A percentile compares a stretch with the other conserved stretches of the same genome.
Evolutionary conservation across 495 filamentous ascomycete species (phyloP).

Genomic region (Aspergillus incahuasiensis): DNA sequence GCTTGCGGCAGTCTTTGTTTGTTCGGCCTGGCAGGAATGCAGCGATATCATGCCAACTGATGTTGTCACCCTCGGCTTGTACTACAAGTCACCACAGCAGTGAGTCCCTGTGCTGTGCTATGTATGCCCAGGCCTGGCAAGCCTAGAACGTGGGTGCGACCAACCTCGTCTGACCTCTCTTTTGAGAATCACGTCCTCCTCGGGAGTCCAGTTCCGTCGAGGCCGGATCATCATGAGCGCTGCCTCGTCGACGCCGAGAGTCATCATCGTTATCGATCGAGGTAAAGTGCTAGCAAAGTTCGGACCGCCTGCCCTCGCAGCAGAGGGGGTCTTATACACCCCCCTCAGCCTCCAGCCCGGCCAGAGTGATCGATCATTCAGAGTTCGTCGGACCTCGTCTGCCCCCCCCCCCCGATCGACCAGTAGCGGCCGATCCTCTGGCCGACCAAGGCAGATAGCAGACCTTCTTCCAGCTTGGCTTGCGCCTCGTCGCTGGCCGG

Average conservation of each 20-base stretch:
- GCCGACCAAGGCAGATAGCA: background rate
- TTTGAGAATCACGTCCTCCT: background rate
- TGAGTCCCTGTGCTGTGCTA: background rate
- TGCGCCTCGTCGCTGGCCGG: background rate
- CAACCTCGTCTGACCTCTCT: background rate
- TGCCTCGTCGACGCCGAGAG: background rate
- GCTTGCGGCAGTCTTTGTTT: conserved; percentile 6
- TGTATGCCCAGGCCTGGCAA: too few species aligned
- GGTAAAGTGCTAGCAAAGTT: too few species aligned
- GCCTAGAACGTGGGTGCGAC: background rate
- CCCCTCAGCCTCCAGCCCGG: background rate
- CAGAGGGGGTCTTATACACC: background rate
- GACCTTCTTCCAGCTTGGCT: background rate
- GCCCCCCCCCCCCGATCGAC: background rate
- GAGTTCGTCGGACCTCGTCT: background rate
- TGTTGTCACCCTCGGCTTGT: conserved; percentile 4
- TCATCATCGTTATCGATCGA: too few species aligned
- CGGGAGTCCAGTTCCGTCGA: conserved; percentile 1
- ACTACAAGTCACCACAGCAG: background rate
- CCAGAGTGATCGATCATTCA: background rate
- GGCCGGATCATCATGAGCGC: background rate
- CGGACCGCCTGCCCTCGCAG: background rate
- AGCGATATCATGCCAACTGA: conserved; percentile 5
- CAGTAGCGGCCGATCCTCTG: background rate
- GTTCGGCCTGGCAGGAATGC: conserved; percentile 2